Evolutionary conservation across 2,329 filamentous ascomycete species (phyloP), one percentile per base, ranked within the genome.

Genomic region (Lizonia empirigonia): DNA sequence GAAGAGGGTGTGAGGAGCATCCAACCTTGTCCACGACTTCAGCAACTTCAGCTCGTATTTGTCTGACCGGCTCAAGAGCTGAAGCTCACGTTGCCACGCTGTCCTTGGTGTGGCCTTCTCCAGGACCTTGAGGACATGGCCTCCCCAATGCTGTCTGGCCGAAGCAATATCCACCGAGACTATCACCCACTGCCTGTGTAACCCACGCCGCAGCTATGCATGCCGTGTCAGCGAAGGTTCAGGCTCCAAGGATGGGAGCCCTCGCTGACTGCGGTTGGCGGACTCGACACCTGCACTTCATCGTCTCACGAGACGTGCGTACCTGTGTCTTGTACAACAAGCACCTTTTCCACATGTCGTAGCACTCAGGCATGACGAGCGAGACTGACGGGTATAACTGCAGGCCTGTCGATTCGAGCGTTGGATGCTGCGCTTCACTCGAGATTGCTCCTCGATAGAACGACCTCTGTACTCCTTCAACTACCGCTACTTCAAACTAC

Each of bases 361-460:
- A 63, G 45, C 58, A 71, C 69, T 58, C 50, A 59, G 65, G 49
- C 42, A 67, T 63, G 59, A 61, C 53, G 55, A 51, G 52, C 58
- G 54, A 65, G 65, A 65, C 65, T 64, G 57, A 54, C 55, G 62
- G 59, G 59, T 65, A 66, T 64, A 62, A 60, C 58, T 60, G 61
- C 50, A 63, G 45, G n/a, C n/a, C n/a, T n/a, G n/a, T n/a, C n/a
- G n/a, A n/a, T n/a, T n/a, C n/a, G n/a, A n/a, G n/a, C n/a, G n/a
- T n/a, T n/a, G n/a, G n/a, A n/a, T n/a, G n/a, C n/a, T n/a, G n/a
- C n/a, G n/a, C n/a, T n/a, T n/a, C n/a, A n/a, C n/a, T n/a, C n/a
- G n/a, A n/a, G n/a, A n/a, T n/a, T n/a, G n/a, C n/a, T n/a, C n/a
- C n/a, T n/a, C n/a, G n/a, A n/a, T n/a, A n/a, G n/a, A n/a, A n/a